phyloP scores from a whole-genome alignment of 345 rosid species.

The Aquilaria yunnanensis region DNA sequence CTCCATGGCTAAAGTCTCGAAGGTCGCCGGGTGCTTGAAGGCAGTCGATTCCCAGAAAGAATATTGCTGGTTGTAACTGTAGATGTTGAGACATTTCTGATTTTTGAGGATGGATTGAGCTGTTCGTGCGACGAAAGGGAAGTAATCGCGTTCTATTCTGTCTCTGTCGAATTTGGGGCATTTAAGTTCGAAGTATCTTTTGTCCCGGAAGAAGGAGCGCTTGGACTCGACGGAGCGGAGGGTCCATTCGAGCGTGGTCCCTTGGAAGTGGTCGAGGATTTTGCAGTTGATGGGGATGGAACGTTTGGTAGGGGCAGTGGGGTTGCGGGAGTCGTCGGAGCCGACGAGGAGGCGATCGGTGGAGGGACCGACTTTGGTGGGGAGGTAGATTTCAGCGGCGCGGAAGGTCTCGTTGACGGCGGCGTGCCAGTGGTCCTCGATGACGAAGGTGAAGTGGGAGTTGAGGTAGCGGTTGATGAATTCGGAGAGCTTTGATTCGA shows the following conservation, averaged over 20 bases:
- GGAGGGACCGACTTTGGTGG: constrained; percentile 16
- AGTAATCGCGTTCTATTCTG: constrained; percentile 5
- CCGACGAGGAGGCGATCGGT: constrained; percentile 20
- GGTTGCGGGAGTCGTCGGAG: constrained; percentile 21
- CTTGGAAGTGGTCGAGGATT: constrained; percentile 18
- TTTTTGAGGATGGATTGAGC: constrained; percentile 14
- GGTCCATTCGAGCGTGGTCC: constrained; percentile 20
- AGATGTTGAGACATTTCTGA: constrained; percentile 20
- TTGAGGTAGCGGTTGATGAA: constrained; percentile 12
- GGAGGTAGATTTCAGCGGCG: constrained; percentile 25
- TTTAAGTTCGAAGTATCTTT: constrained; percentile 17
- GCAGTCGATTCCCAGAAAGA: constrained; percentile 8
- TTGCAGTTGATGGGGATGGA: constrained; percentile 15
- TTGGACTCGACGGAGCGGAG: constrained; percentile 18
- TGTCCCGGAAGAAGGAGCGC: not conserved
- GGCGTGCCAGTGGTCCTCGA: constrained; percentile 35
- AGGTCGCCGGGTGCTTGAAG: constrained; percentile 15
- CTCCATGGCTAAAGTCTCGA: constrained; percentile 18
- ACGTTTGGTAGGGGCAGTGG: constrained; percentile 19
- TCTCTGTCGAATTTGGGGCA: constrained; percentile 19
- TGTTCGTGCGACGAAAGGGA: constrained; percentile 14
- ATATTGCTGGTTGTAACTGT: constrained; percentile 20
- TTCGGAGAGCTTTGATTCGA: not conserved
- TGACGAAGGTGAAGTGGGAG: constrained; percentile 22
- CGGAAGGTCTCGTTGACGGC: constrained; percentile 22